Evolutionary conservation across 1,139 yeast genomes (phyloP).

Genomic region (Pichia sp.): DNA sequence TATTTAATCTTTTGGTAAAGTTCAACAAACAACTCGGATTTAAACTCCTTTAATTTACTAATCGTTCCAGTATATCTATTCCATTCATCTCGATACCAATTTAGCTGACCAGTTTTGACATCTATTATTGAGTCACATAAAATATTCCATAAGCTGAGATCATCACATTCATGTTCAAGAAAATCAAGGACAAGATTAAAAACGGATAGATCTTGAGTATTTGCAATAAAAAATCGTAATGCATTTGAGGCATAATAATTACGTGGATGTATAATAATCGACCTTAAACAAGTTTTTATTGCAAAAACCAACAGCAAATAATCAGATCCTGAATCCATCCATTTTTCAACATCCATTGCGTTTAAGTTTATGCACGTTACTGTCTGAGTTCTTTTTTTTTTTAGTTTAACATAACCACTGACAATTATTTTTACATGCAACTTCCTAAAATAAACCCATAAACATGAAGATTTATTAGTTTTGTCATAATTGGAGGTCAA

Average conservation of each 20-base stretch:
- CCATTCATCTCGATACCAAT: conserved; percentile 4
- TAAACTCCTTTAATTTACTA: not conserved
- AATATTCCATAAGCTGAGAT: conserved; percentile 12
- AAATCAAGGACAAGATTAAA: not conserved
- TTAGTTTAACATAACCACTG: no score
- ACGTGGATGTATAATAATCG: conserved; percentile 35
- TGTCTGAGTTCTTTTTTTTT: not conserved
- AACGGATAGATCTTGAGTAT: not conserved
- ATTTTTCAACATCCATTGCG: not conserved
- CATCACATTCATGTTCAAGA: conserved; percentile 1
- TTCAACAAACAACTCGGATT: no score
- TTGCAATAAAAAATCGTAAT: conserved; percentile 32
- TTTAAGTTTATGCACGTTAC: not conserved
- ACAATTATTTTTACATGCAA: conserved; percentile 16
- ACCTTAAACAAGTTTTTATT: conserved; percentile 15
- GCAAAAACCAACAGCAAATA: not conserved
- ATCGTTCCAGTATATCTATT: not conserved
- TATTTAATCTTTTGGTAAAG: no score
- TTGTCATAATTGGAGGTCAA: conserved; percentile 34
- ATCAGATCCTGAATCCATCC: not conserved
- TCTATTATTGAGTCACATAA: not conserved
- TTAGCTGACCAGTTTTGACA: not conserved
- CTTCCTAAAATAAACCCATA: conserved; percentile 36
- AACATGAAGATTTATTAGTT: conserved; percentile 38
- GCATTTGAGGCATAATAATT: conserved; percentile 43